Evolutionary conservation across 148 eudicot species (phyloP), one percentile per base, ranked within the genome.

Genomic region (Agrostemma githago): DNA sequence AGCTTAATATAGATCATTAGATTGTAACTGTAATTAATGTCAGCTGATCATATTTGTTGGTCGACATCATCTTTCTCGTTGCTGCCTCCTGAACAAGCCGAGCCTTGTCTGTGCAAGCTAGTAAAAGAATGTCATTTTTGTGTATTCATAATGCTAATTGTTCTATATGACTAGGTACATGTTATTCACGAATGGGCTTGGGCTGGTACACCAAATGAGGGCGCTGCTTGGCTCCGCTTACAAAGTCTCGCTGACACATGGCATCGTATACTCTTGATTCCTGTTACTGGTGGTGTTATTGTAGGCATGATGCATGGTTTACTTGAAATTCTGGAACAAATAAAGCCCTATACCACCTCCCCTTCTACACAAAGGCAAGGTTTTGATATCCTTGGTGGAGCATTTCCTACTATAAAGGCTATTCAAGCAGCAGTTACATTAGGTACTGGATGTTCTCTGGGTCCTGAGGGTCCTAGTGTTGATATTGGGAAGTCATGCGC

Each of bases 401-500:
- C 90, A 17, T 87, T 84, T 77, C 98, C 98, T 41, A 77, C 83
- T 21, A 83, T 92, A 53, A 94, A 94, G 81, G 98, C 97, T 65
- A 82, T 90, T 68, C 98, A 94, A 85, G 98, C 98, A 69, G 96
- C 96, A 76, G 89, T 94, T 19, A 90, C 97, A 2, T 74, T 94
- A 62, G 98, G 97, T 46, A 94, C 98, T 66, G 98, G 98, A 20
- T 88, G 96, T 83, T 94, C 98, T 58, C 75, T 92, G 84, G 98
- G 98, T 40, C 98, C 98, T 68, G 98, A 94, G 80, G 98, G 98
- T 76, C 98, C 98, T 46, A 92, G 92, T 74, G 98, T 94, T 17
- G 98, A 94, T 84, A 94, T 94, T 74, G 98, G 98, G 39, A 92
- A 89, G 85, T 94, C 98, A 59, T 90, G 96, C 87, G 98, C 98